Percentiles rank a stretch among this genome's conserved stretches.
Evolutionary conservation across 257 asterid species (phyloP).

Genomic region (Rubia yunnanensis): DNA sequence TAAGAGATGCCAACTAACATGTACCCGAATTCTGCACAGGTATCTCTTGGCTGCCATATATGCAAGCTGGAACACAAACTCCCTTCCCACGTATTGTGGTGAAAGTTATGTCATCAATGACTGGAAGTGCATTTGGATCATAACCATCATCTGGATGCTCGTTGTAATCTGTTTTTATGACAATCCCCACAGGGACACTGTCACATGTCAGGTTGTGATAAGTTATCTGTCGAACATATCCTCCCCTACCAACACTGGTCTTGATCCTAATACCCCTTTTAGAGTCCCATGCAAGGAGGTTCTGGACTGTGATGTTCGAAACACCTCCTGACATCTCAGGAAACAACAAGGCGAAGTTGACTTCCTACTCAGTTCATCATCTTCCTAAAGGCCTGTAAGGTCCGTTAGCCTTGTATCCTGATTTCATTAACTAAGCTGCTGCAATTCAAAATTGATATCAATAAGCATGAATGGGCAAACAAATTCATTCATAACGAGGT

Average conservation of each 20-base stretch:
- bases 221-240: conserved; percentile 50
- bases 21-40: conserved; percentile 54
- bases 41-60: conserved; percentile 75
- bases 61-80: conserved; percentile 81
- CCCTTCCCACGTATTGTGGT: conserved; percentile 65
- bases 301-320: conserved; percentile 55
- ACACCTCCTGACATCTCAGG: conserved; percentile 98
- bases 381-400: too few relatives aligned
- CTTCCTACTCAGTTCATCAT: too few relatives aligned
- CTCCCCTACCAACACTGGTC: conserved; percentile 86
- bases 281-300: conserved; percentile 77
- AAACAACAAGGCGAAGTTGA: too few relatives aligned
- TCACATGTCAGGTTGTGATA: conserved; percentile 65
- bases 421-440: too few relatives aligned
- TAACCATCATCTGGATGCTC: conserved; percentile 82
- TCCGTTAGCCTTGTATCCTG: too few relatives aligned
- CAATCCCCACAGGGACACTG: conserved; percentile 83
- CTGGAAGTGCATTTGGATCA: conserved; percentile 67
- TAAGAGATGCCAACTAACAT: conserved; percentile 76
- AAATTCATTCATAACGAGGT: too few relatives aligned
- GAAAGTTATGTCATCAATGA: conserved; percentile 55
- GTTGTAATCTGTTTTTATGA: conserved; percentile 78
- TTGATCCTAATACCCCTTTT: conserved; percentile 81
- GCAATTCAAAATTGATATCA: too few relatives aligned
- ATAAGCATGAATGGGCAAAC: too few relatives aligned